phyloP scores from a whole-genome alignment of 1,284 basidiomycete species.

The Afroboletus lepidellus region DNA sequence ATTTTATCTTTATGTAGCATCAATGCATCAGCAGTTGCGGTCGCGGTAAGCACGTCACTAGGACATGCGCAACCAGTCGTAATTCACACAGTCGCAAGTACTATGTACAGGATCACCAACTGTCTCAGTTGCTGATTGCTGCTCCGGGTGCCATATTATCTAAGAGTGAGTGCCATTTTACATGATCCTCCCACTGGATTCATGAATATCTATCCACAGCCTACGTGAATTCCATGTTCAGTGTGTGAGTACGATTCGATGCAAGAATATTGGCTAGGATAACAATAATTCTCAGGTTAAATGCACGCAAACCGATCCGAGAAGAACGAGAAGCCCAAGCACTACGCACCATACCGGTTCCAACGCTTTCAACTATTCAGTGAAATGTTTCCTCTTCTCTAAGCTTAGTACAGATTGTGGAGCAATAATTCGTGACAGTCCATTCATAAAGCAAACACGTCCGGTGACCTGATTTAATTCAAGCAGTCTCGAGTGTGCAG shows the following conservation, averaged over 20 bases:
- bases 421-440: too few relatives aligned
- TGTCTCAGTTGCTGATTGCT: slow-evolving; percentile 3
- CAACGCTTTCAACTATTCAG: slow-evolving; percentile 8
- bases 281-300: slow-evolving; percentile 10
- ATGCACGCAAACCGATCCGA: slow-evolving; percentile 17
- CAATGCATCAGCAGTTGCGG: slow-evolving; percentile 7
- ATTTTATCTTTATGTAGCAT: slow-evolving; percentile 12
- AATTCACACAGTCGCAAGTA: slow-evolving; percentile 12
- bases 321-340: slow-evolving; percentile 7
- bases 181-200: neutral
- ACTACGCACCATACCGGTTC: slow-evolving; percentile 10
- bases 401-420: too few relatives aligned
- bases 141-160: slow-evolving; percentile 11
- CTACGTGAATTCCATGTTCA: slow-evolving; percentile 28
- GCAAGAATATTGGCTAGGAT: neutral
- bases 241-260: slow-evolving; percentile 16
- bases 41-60: slow-evolving; percentile 12
- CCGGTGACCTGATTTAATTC: too few relatives aligned
- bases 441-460: too few relatives aligned
- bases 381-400: too few relatives aligned
- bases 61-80: neutral
- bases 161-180: slow-evolving; percentile 12
- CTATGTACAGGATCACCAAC: slow-evolving; percentile 4
- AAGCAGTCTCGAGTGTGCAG: too few relatives aligned
- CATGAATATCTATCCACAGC: slow-evolving; percentile 8